Evolutionary conservation across 1,139 yeast species (phyloP), one percentile per base, ranked within the genome.

Genomic region (Candida buenavistaensis): DNA sequence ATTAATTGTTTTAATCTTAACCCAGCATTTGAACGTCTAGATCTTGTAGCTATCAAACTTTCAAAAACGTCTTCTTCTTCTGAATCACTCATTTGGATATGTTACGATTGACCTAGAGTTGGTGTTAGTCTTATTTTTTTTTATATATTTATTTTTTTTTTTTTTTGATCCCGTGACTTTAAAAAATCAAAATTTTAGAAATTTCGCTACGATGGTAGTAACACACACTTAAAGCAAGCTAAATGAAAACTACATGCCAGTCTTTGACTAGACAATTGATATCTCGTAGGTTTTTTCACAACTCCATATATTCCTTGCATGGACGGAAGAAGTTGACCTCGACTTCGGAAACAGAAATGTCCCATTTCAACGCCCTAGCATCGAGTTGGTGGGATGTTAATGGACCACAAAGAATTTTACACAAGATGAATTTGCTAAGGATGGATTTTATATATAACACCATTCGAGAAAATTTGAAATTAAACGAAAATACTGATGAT

Each of bases 311-410:
- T 7, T 12, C 26, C 2, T 22, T 26, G 3, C 30, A 37, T 22
- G n/a, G 30, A 11, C 25, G 23, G 5, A 20, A 12, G 7, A 36
- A 35, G 15, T 19, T 34, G 10, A 41, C 47, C 5, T 37, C 41
- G 10, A 32, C 46, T n/a, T 40, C 45, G 6, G 55, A 45, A 9
- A 62, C 61, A 2, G 97, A 92, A 57, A 68, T 82, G 55, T 59
- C 73, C 11, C 98, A 94, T 59, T 92, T 92, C 61, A 81, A 86
- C 48, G 78, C 81, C 23, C 67, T 92, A 33, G 98, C 99, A 1
- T 72, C 83, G 10, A 63, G 87, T 15, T 92, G 98, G 99, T 92
- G 99, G 98, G 96, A 94, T 52, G 82, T 86, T 12, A 66, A 82
- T 45, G 98, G 98, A 0, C 86, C 97, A 3, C 97, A 92, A 54